A percentile compares a stretch with the other conserved stretches of the same genome.
Conservation (phyloP, 371 early-diverging fungal species). For the Mortierella sp. region DNA sequence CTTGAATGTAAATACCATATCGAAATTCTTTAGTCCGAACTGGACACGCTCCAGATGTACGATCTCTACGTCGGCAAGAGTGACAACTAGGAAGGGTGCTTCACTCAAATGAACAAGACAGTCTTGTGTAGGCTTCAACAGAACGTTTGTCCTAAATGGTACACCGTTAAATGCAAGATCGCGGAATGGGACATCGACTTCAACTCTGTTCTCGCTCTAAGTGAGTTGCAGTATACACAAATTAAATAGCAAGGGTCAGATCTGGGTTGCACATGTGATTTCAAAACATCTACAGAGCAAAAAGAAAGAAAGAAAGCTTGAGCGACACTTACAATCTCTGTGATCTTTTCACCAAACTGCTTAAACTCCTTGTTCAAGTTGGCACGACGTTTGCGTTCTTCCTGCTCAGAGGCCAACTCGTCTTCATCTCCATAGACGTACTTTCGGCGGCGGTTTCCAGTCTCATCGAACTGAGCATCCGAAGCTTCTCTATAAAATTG, state of each 20-base stretch:
- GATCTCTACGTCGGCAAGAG: conserved; percentile 96
- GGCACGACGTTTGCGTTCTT: conserved; percentile 91
- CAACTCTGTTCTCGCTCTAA: conserved; percentile 83
- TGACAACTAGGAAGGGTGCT: conserved; percentile 95
- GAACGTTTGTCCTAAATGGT: conserved; percentile 93
- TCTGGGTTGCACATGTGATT: background rate
- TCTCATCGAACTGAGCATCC: conserved; percentile 97
- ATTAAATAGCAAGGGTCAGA: background rate
- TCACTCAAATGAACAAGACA: conserved; percentile 98
- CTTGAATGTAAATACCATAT: conserved; percentile 98
- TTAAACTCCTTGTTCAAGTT: conserved; percentile 96
- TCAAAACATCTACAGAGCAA: no score
- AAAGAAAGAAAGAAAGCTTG: background rate
- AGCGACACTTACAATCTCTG: conserved; percentile 74
- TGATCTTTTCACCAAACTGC: conserved; percentile 93
- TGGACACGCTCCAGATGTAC: conserved; percentile 98
- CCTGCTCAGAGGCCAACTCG: conserved; percentile 96
- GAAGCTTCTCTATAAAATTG: conserved; percentile 99
- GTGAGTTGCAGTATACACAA: background rate
- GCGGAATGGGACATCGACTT: conserved; percentile 95
- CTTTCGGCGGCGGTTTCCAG: conserved; percentile 94
- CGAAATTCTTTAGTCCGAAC: conserved; percentile 99
- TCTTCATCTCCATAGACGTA: conserved; percentile 97
- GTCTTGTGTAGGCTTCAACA: conserved; percentile 97
- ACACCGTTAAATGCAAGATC: conserved; percentile 98